Evolutionary conservation across 2,329 filamentous ascomycete species (phyloP), one percentile per base, ranked within the genome.

Genomic region (Alternaria burnsii): DNA sequence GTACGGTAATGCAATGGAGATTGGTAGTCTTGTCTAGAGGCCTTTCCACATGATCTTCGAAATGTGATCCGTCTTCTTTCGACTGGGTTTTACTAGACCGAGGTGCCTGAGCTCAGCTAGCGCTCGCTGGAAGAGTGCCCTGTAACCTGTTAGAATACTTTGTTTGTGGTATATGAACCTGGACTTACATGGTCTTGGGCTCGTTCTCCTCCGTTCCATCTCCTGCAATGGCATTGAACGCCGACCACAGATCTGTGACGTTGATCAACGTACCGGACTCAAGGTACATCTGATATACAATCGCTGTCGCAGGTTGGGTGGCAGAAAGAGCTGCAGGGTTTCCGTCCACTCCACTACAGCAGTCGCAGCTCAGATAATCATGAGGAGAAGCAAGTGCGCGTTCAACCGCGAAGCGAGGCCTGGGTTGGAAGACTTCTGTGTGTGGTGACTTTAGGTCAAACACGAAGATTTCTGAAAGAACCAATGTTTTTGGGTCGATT

Each of bases 11-110:
- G 46, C 28, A 40, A 38, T 8, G 43, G 12, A 11, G 11, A 9
- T 40, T 26, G n/a, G 4, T 18, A 18, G 52, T 26, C 14, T 12
- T 28, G 28, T 20, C 55, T 58, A 88, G 62, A 95, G 81, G 70
- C 94, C 95, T 76, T 91, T 93, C 88, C 89, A 92, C 52, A 84
- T 82, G 36, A 93, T 84, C 82, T 97, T 98, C 40, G 92, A 89
- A 68, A 98, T 82, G 79, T 98, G 94, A 76, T 98, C 95, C 24
- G 89, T 88, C 83, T 97, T 97, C 83, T 94, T 97, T 80, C 90
- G 91, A 73, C 91, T 98, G 62, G 86, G 85, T 82, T 95, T 97
- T 62, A 98, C 86, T 79, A 97, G 90, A 8, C 95, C 95, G 71
- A 99, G 83, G 55, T 89, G 87, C 77, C 89, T 90, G 76, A 99